Evolutionary conservation across 2,329 filamentous ascomycete genomes (phyloP).

Genomic region (Akanthomyces uredinophilus): DNA sequence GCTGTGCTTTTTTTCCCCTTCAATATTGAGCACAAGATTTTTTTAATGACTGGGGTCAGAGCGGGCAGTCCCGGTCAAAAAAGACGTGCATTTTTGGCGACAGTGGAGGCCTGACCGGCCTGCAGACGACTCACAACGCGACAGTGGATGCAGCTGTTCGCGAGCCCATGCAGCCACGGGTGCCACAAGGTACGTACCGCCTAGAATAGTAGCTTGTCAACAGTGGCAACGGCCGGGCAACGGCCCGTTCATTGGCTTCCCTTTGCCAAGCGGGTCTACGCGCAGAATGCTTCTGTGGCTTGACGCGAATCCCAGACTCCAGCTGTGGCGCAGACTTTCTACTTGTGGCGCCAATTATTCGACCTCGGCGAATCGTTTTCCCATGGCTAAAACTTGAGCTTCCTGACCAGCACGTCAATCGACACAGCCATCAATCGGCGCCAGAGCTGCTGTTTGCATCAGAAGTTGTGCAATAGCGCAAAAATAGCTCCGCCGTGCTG

Average conservation of each 20-base stretch:
- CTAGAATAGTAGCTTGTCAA: slow-evolving; percentile 34
- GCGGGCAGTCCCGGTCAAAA: slow-evolving; percentile 6
- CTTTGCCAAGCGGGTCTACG: slow-evolving; percentile 6
- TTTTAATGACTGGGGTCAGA: neutral
- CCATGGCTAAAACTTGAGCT: slow-evolving; percentile 23
- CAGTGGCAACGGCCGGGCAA: slow-evolving; percentile 55
- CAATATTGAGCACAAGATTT: neutral
- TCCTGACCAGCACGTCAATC: neutral
- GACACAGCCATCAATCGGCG: slow-evolving; percentile 7
- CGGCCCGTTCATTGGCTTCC: slow-evolving; percentile 40
- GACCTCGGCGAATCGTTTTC: slow-evolving; percentile 23
- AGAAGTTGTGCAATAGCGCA: neutral
- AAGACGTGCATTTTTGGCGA: slow-evolving; percentile 16
- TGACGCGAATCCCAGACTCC: slow-evolving; percentile 19
- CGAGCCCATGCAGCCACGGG: slow-evolving; percentile 9
- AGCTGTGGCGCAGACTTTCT: slow-evolving; percentile 2
- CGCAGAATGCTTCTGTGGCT: slow-evolving; percentile 24
- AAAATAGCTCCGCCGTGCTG: neutral
- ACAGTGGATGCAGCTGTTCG: slow-evolving; percentile 15
- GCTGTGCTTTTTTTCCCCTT: neutral
- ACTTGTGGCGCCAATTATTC: slow-evolving; percentile 7
- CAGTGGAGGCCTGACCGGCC: slow-evolving; percentile 14
- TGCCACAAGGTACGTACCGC: slow-evolving; percentile 19
- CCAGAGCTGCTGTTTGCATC: neutral
- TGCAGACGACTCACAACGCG: slow-evolving; percentile 21